Conservation (phyloP, 176 grass and related monocot species). For the Secale cereale region DNA sequence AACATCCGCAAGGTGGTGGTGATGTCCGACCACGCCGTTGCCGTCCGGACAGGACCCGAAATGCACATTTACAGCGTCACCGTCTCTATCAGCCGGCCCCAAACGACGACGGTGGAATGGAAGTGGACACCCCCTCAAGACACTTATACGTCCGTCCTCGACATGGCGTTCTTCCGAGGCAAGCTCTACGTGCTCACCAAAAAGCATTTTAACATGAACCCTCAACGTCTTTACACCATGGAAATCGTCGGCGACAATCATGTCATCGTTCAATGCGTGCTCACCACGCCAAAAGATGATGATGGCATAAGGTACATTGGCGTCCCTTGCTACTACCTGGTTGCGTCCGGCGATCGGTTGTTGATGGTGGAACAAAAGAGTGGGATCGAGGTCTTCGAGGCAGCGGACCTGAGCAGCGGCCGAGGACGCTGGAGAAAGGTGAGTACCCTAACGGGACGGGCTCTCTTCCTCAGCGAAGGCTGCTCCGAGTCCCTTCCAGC, state of each 20-base stretch:
- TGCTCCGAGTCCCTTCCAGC: too few species aligned
- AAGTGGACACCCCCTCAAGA: neutral
- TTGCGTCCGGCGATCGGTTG: neutral
- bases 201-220: neutral
- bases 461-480: too few species aligned
- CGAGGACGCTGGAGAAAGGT: too few species aligned
- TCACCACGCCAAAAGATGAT: neutral
- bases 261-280: neutral
- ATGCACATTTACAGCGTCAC: neutral
- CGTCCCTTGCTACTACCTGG: neutral
- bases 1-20: neutral
- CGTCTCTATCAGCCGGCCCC: neutral
- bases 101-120: too few species aligned
- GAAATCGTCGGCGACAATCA: neutral
- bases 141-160: neutral
- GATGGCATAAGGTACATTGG: rapidly evolving
- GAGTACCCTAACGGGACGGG: too few species aligned
- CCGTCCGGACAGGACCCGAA: neutral
- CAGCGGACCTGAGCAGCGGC: too few species aligned
- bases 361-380: neutral
- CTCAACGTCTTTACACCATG: neutral
- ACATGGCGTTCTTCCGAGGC: neutral
- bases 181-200: neutral
- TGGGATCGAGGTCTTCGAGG: too few species aligned
- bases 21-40: neutral